Base-by-base conservation (phyloP, 202 grass and related monocot species). In the Brachypodium distachyon region DNA sequence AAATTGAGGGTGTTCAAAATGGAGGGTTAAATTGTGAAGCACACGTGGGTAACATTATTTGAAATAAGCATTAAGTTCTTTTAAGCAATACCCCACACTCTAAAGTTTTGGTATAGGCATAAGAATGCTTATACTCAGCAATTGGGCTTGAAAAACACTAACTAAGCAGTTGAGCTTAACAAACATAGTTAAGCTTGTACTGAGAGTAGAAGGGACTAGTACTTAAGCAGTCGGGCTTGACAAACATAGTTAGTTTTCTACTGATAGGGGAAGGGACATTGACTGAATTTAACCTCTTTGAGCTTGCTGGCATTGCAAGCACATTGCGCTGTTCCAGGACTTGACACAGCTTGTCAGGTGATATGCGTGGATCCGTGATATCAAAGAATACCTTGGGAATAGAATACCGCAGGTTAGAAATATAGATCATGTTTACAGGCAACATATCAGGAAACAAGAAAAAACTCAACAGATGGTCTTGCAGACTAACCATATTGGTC, bases 401-500 rank as follows among this genome's bases (percentile, higher is more conserved):
- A 36, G 12, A 68, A 0, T 3, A 48, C 3, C 2, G 3, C 9
- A 28, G 7, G 18, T 48, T 39, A 32, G 11, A 40, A 34, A 7
- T 32, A 6, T 12, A n/a, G n/a, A n/a, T 22, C 67, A 54, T 25
- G 23, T 29, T 62, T 40, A 37, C 23, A 56, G 33, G 9, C 0
- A 26, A 26, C 29, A 38, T 68, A n/a, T 26, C 37, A 4, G 25
- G 49, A 56, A 40, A 26, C 22, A 52, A 29, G 7, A 67, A 48
- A 66, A 48, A 66, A 69, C 18, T 10, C 14, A 23, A 77, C 28
- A 61, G 29, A 57, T 60, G 38, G 55, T 46, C 6, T 12, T 28
- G 44, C 13, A 47, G 56, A 81, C 85, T 54, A 29, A 99, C 96
- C 87, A 99, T 99, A 37, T 99, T 96, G 25, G 96, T 92, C 56